Conservation (phyloP, 495 filamentous ascomycete species). For the Astrocystis sublimbata region DNA sequence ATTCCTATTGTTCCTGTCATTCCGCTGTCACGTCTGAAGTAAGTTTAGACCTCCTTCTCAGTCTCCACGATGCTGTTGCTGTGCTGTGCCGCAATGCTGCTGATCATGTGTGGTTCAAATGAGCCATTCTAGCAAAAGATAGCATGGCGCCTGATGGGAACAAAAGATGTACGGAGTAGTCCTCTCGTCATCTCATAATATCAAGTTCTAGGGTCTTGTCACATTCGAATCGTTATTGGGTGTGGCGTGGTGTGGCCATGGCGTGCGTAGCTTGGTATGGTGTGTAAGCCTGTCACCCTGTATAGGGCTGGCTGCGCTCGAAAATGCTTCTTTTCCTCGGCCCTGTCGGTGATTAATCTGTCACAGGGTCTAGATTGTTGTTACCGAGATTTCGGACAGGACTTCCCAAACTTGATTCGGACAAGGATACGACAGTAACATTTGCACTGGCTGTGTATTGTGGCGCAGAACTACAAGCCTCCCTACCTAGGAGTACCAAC, state of each 20-base stretch:
- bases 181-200: conserved; percentile 1
- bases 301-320: background rate
- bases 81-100: background rate
- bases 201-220: background rate
- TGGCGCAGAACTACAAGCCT: background rate
- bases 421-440: background rate
- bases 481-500: too few relatives aligned
- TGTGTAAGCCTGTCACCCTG: background rate
- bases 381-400: background rate
- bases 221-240: background rate
- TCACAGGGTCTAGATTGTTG: background rate
- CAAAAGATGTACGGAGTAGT: too few relatives aligned
- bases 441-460: background rate
- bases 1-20: background rate
- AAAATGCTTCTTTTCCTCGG: background rate
- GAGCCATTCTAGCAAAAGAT: background rate
- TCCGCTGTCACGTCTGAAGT: background rate
- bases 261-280: background rate
- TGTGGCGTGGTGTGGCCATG: background rate
- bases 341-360: background rate
- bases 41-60: background rate
- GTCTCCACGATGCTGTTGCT: background rate
- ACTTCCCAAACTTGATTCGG: background rate
- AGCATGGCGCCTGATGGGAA: background rate
- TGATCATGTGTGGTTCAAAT: conserved; percentile 1